Evolutionary conservation across 208 protist species (phyloP).

Genomic region (Paratrypanosoma confusum): DNA sequence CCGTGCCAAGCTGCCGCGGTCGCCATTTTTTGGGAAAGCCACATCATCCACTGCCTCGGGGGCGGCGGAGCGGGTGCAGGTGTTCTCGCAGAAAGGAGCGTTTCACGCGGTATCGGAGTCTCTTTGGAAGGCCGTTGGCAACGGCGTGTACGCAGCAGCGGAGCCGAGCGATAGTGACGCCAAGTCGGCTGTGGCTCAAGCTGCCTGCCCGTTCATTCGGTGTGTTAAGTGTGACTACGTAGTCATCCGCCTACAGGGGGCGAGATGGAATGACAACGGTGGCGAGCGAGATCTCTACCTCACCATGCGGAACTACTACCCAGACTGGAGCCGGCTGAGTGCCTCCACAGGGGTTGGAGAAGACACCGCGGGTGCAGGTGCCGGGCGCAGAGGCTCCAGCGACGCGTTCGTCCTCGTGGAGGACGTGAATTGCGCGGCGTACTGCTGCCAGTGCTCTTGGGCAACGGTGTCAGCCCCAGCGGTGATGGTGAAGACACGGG

Average conservation of each 20-base stretch:
- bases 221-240: conserved; percentile 69
- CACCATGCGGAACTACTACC: conserved; percentile 78
- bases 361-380: conserved; percentile 3
- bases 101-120: no score
- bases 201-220: conserved; percentile 59
- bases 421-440: conserved; percentile 31
- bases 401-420: conserved; percentile 27
- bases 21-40: no score
- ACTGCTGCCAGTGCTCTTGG: conserved; percentile 85
- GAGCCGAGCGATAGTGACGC: conserved; percentile 35
- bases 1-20: no score
- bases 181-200: conserved; percentile 13
- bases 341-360: conserved; percentile 37
- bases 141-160: no score
- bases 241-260: conserved; percentile 68
- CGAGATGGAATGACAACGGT: conserved; percentile 44
- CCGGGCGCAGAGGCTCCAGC: no score
- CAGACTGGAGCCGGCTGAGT: conserved; percentile 73
- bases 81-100: no score
- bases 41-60: no score
- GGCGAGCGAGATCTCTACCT: conserved; percentile 64
- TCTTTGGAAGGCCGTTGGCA: no score
- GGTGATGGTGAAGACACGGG: conserved; percentile 41
- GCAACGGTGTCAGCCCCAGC: conserved; percentile 32
- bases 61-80: no score